These are phyloP conservation scores for Ceratocystis lukuohia DNA, from an alignment of 2,329 filamentous ascomycete genomes.

Conservation along the genomic window DNA sequence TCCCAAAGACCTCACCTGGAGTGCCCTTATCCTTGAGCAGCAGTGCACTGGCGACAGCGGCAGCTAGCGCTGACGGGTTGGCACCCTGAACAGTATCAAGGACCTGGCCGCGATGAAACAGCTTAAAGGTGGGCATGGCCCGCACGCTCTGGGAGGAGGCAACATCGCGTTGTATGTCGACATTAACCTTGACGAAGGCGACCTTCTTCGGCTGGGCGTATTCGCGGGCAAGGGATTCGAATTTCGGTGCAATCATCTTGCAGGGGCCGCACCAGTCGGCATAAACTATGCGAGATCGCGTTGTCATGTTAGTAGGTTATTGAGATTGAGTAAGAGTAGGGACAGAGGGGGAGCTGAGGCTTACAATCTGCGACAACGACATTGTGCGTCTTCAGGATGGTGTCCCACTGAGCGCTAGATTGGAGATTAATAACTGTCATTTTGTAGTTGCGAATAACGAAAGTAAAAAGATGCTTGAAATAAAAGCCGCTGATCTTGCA, in stretches of 20 bases:
- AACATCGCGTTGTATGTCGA: slow-evolving; percentile 67
- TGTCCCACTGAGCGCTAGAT: slow-evolving; percentile 58
- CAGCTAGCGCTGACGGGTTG: slow-evolving; percentile 60
- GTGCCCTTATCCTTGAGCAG: slow-evolving; percentile 37
- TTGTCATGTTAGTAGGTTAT: not conserved
- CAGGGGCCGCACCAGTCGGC: slow-evolving; percentile 93
- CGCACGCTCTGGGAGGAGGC: slow-evolving; percentile 64
- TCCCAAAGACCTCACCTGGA: slow-evolving; percentile 37
- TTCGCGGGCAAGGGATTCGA: slow-evolving; percentile 68
- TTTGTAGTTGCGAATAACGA: slow-evolving; percentile 20
- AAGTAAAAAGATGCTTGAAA: not conserved
- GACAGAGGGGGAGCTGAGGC: slow-evolving; percentile 25
- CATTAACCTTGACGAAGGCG: slow-evolving; percentile 85
- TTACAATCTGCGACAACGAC: slow-evolving; percentile 85
- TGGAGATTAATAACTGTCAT: slow-evolving; percentile 43
- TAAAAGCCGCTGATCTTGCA: not conserved
- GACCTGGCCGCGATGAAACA: slow-evolving; percentile 64
- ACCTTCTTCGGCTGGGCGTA: slow-evolving; percentile 70
- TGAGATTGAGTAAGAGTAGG: not conserved
- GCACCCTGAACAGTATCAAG: slow-evolving; percentile 70
- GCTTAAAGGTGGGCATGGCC: slow-evolving; percentile 88
- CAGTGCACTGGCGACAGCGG: slow-evolving; percentile 59
- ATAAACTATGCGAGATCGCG: slow-evolving; percentile 50
- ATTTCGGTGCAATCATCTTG: slow-evolving; percentile 81
- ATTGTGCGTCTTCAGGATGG: slow-evolving; percentile 55